Evolutionary conservation across 106 monocot genomes (phyloP).

Genomic region (Chionographis japonica): DNA sequence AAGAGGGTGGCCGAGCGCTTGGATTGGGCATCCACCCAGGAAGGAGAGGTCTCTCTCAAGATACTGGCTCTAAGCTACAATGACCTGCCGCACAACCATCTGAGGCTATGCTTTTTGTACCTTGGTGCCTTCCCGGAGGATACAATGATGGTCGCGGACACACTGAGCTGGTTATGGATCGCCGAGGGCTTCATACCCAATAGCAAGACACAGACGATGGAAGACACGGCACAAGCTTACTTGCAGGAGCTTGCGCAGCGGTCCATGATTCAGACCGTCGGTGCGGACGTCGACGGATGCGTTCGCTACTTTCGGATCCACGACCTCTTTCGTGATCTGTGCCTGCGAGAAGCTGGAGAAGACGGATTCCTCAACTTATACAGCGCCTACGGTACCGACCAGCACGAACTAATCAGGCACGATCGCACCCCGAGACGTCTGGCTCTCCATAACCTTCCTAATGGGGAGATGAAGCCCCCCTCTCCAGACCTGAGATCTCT

Average conservation of each 20-base stretch:
- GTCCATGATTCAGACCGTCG: slow-evolving; percentile 46
- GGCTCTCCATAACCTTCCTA: too few relatives aligned
- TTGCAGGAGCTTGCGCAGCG: slow-evolving; percentile 35
- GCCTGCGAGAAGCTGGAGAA: too few relatives aligned
- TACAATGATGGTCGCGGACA: slow-evolving; percentile 21
- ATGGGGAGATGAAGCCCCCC: too few relatives aligned
- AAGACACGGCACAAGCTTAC: slow-evolving; percentile 30
- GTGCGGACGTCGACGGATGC: not conserved
- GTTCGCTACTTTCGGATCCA: slow-evolving; percentile 5
- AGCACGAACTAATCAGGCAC: too few relatives aligned
- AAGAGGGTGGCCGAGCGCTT: slow-evolving; percentile 10
- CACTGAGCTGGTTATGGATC: slow-evolving; percentile 40
- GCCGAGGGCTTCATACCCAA: slow-evolving; percentile 37
- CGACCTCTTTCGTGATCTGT: too few relatives aligned
- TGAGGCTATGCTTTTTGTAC: slow-evolving; percentile 55
- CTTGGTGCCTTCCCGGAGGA: slow-evolving; percentile 33
- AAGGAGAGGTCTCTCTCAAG: slow-evolving; percentile 20
- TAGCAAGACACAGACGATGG: slow-evolving; percentile 12
- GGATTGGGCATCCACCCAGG: slow-evolving; percentile 26
- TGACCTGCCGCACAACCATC: slow-evolving; percentile 24
- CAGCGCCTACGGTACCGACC: too few relatives aligned
- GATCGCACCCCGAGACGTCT: too few relatives aligned
- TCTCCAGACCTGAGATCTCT: too few relatives aligned
- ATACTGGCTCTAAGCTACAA: slow-evolving; percentile 49
- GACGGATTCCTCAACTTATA: too few relatives aligned